A percentile compares a stretch with the other conserved stretches of the same genome.
phyloP scores from a whole-genome alignment of 345 rosid species.

The Salix dunnii region DNA sequence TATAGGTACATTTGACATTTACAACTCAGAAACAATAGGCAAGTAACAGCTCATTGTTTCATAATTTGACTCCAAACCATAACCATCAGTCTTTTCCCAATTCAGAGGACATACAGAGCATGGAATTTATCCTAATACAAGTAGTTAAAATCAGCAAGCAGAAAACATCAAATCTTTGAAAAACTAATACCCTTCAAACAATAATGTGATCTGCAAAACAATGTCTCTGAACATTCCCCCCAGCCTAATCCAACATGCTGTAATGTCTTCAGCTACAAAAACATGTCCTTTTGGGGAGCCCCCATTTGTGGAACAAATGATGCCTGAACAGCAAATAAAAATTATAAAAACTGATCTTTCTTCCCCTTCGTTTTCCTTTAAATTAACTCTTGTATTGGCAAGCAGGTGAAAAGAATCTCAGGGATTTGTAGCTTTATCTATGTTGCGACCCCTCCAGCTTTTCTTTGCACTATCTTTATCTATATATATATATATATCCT shows the following conservation, averaged over 20 bases:
- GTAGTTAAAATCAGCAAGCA: not conserved
- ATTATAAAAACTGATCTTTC: not conserved
- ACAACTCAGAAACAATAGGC: conserved; percentile 16
- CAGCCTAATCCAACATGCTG: not conserved
- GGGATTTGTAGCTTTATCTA: not conserved
- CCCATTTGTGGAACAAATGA: not conserved
- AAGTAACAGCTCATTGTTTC: conserved; percentile 8
- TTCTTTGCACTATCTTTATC: not conserved
- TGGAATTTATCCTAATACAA: not conserved
- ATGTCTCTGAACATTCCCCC: not conserved
- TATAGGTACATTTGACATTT: conserved; percentile 16
- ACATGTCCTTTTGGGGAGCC: conserved; percentile 1
- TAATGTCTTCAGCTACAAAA: conserved; percentile 11
- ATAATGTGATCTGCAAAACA: conserved; percentile 1
- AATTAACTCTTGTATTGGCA: not conserved
- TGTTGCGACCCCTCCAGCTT: conserved; percentile 6
- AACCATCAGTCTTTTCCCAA: conserved; percentile 12
- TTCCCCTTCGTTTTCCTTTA: not conserved
- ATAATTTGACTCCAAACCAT: conserved; percentile 6
- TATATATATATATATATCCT: not conserved
- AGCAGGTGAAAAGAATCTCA: not conserved
- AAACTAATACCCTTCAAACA: not conserved
- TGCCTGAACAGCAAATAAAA: not conserved
- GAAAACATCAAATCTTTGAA: not conserved
- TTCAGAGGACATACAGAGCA: not conserved